Evolutionary conservation across 2,329 filamentous ascomycete species (phyloP).

Genomic region (Trichoderma pleuroti): DNA sequence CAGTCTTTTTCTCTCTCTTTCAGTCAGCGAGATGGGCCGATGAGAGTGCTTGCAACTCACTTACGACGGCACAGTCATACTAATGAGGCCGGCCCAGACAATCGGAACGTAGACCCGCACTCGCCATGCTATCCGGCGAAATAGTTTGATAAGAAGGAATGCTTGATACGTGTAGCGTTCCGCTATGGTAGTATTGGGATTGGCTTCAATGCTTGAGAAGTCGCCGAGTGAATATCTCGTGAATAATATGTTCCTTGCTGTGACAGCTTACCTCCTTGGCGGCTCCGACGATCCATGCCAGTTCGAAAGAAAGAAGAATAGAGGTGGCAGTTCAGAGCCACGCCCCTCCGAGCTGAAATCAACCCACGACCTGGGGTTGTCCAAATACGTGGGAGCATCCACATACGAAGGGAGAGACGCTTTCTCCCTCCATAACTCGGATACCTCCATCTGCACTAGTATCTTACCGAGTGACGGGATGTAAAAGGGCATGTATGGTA

Average conservation of each 20-base stretch:
- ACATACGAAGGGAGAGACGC: background rate
- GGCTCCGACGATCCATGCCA: constrained; percentile 22
- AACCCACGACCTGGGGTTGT: background rate
- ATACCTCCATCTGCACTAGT: background rate
- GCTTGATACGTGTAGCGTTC: constrained; percentile 13
- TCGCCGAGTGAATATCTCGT: background rate
- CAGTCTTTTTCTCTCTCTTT: background rate
- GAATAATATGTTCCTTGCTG: background rate
- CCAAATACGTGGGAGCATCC: background rate
- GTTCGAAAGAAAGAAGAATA: background rate
- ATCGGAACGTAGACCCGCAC: constrained; percentile 13
- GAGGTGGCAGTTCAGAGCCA: background rate
- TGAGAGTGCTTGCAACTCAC: background rate
- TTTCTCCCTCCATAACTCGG: background rate
- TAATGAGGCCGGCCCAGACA: background rate
- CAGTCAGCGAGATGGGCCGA: background rate
- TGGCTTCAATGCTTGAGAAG: background rate
- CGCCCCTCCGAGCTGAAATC: background rate
- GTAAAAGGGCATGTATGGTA: background rate
- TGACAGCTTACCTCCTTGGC: background rate
- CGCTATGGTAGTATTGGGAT: background rate
- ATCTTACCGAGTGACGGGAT: background rate
- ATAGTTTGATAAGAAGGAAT: constrained; percentile 19
- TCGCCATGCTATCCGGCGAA: background rate
- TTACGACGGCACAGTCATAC: background rate